A percentile compares a stretch with the other conserved stretches of the same genome.
These are phyloP conservation scores for Trichoderma harzianum DNA, from an alignment of 2,329 filamentous ascomycete species.

Conservation along the genomic window DNA sequence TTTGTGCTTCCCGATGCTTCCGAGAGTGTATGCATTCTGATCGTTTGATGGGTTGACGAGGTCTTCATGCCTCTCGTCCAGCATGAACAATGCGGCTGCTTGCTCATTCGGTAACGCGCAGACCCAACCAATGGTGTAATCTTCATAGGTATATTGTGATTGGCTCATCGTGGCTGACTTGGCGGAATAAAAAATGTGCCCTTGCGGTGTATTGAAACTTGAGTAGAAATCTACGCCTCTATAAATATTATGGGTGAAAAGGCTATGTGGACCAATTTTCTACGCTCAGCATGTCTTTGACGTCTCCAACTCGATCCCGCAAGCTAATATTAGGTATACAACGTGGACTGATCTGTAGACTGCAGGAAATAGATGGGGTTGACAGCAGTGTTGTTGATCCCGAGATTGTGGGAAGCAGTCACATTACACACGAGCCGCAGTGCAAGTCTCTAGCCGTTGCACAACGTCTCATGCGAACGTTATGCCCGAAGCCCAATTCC, in stretches of 20 bases:
- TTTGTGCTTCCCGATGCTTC: conserved; percentile 29
- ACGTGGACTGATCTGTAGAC: background rate
- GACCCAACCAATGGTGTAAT: conserved; percentile 29
- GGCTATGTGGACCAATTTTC: background rate
- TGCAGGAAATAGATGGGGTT: background rate
- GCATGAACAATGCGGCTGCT: conserved; percentile 23
- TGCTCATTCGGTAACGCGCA: conserved; percentile 24
- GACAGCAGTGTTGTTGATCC: background rate
- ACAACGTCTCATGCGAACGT: background rate
- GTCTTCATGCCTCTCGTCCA: conserved; percentile 22
- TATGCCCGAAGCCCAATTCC: background rate
- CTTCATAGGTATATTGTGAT: background rate
- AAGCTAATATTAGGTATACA: background rate
- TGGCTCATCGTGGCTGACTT: background rate
- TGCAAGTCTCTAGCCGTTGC: background rate
- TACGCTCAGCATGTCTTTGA: background rate
- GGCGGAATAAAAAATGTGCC: background rate
- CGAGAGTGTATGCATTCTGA: conserved; percentile 25
- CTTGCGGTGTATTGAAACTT: background rate
- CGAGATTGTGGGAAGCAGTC: background rate
- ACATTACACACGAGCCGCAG: background rate
- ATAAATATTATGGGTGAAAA: background rate
- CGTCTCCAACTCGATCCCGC: background rate
- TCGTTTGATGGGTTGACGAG: conserved; percentile 12
- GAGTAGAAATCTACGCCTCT: background rate